Conservation (phyloP, 2,329 filamentous ascomycete genomes). For the Pseudopyricularia cyperi region DNA sequence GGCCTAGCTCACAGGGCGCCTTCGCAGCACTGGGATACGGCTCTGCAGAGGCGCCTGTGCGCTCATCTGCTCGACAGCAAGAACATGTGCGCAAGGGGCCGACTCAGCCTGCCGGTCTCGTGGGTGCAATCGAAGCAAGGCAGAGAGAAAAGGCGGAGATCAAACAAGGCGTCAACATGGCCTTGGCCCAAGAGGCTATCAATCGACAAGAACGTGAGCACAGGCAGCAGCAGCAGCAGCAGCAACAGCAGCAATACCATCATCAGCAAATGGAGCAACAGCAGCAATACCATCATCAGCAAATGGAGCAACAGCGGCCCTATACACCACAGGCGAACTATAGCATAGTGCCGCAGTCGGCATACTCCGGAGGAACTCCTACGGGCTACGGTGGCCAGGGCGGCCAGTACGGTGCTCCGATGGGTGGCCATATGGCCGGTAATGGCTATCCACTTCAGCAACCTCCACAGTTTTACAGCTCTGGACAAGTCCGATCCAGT, state of each 20-base stretch:
- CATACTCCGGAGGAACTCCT: slow-evolving; percentile 6
- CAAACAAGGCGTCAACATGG: slow-evolving; percentile 54
- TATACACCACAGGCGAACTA: slow-evolving; percentile 10
- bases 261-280: slow-evolving; percentile 15
- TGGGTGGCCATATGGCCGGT: neutral
- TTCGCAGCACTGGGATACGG: slow-evolving; percentile 32
- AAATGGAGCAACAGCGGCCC: slow-evolving; percentile 15
- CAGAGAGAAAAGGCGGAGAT: slow-evolving; percentile 66
- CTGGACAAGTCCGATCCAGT: neutral
- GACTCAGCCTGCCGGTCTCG: slow-evolving; percentile 43
- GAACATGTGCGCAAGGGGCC: slow-evolving; percentile 59
- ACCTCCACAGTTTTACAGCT: neutral
- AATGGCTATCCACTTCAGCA: slow-evolving; percentile 9
- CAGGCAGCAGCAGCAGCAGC: slow-evolving; percentile 19
- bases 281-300: slow-evolving; percentile 18
- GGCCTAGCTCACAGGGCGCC: slow-evolving; percentile 47
- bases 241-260: slow-evolving; percentile 19
- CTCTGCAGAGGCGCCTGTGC: slow-evolving; percentile 26
- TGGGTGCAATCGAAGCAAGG: slow-evolving; percentile 67
- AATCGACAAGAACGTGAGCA: slow-evolving; percentile 16
- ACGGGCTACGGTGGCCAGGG: slow-evolving; percentile 12
- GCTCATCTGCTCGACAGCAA: slow-evolving; percentile 76
- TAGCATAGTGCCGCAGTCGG: neutral
- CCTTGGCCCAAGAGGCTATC: slow-evolving; percentile 62
- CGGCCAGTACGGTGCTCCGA: slow-evolving; percentile 5